Percentiles rank a stretch among this genome's conserved stretches.
Conservation (phyloP, 169 alveolate genomes). For the Eimeria praecox region DNA sequence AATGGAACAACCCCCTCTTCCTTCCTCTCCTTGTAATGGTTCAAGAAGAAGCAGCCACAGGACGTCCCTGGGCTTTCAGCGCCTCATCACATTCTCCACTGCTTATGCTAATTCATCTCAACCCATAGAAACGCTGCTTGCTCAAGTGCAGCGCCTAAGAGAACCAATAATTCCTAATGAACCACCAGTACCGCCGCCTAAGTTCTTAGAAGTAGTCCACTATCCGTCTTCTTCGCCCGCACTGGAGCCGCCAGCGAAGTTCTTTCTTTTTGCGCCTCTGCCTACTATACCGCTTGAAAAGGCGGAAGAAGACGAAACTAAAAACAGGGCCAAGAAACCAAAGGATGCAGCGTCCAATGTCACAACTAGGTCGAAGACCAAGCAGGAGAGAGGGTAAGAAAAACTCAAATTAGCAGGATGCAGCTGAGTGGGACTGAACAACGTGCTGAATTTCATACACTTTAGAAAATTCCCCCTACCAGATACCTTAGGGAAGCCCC, state of each 20-base stretch:
- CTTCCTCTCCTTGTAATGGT: neutral
- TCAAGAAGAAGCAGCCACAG: slow-evolving; percentile 43
- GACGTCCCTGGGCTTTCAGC: neutral
- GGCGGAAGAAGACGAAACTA: slow-evolving; percentile 19
- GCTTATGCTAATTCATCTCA: slow-evolving; percentile 45
- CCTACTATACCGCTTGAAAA: slow-evolving; percentile 78
- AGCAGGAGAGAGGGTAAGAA: slow-evolving; percentile 87
- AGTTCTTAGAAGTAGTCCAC: slow-evolving; percentile 64
- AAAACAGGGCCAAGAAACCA: slow-evolving; percentile 33
- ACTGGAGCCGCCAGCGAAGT: slow-evolving; percentile 43
- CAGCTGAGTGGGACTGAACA: neutral
- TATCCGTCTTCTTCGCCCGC: slow-evolving; percentile 50
- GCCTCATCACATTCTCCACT: slow-evolving; percentile 34
- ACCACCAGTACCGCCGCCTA: slow-evolving; percentile 79
- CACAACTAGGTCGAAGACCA: slow-evolving; percentile 84
- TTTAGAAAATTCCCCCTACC: neutral
- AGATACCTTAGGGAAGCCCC: neutral
- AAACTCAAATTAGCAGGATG: slow-evolving; percentile 66
- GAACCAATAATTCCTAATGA: slow-evolving; percentile 70
- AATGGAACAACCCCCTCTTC: neutral
- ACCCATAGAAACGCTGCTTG: slow-evolving; percentile 49
- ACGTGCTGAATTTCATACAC: neutral
- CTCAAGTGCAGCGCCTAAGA: slow-evolving; percentile 22
- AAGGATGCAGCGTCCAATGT: neutral
- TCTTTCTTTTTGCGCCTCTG: slow-evolving; percentile 48